Evolutionary conservation across 805 yeast genomes (phyloP), one percentile per base, ranked within the genome.

Genomic region (Ogataea sp.): DNA sequence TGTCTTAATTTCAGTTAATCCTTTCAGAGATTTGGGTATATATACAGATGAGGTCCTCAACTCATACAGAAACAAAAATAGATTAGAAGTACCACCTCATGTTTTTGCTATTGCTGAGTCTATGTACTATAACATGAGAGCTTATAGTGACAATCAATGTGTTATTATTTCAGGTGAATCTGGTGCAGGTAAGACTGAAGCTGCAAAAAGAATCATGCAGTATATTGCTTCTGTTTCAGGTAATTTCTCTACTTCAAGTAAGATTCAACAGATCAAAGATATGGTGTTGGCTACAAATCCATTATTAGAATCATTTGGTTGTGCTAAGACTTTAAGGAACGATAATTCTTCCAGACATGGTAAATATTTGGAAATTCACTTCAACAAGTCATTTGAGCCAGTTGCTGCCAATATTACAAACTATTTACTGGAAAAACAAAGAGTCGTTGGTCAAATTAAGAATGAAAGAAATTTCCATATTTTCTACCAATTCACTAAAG

Each of bases 211-310:
- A 59, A 89, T 90, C 61, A 90, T 90, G 97, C 97, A 90, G 63
- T 90, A 90, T 59, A 83, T 90, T 50, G 88, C 97, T 28, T 78
- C 89, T 20, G 95, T 88, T 3, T 80, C 93, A 2, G 94, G 89
- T 11, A 71, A 78, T 14, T 59, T 70, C 7, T 63, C 78, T 7
- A 70, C 83, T 17, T 72, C 83, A 25, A 70, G 68, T n/a, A 75
- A 77, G 15, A 90, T 93, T 52, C 78, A 83, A 45, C 80, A 78
- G 53, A 89, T 90, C 62, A 93, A 89, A 60, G 97, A 93, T 55
- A 93, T 93, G 94, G 97, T 93, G 10, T 70, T 93, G 47, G 98
- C 99, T 15, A 93, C 98, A 2, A 93, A 93, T 58, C 96, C 96
- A 6, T 67, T 87, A 42, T 70, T 87, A 51, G 96, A 87, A 60